phyloP scores from a whole-genome alignment of 345 rosid genomes.

The Salix suchowensis region DNA sequence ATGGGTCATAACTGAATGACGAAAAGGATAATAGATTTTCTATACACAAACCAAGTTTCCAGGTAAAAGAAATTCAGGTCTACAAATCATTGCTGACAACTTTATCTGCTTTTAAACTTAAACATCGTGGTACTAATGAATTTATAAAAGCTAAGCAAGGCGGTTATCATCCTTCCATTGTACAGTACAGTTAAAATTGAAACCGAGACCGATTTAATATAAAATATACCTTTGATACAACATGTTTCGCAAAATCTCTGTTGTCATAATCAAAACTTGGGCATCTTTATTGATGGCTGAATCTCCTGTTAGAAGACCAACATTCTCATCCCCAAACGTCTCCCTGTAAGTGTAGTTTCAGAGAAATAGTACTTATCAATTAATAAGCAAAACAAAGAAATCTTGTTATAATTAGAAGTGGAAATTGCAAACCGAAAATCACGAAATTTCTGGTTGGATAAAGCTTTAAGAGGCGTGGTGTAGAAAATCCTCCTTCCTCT shows the following conservation, averaged over 20 bases:
- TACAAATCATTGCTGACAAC: background rate
- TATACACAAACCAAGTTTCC: background rate
- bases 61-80: background rate
- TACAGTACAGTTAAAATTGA: background rate
- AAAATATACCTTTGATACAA: conserved; percentile 70
- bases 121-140: background rate
- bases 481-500: conserved; percentile 76
- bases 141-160: background rate
- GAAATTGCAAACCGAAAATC: conserved; percentile 65
- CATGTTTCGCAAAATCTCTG: conserved; percentile 95
- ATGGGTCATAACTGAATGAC: conserved; percentile 4
- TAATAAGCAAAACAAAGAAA: background rate
- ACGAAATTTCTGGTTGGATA: conserved; percentile 94
- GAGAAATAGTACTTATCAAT: background rate
- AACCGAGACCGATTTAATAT: too few relatives aligned
- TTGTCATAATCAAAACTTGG: conserved; percentile 81
- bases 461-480: conserved; percentile 95
- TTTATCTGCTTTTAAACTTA: background rate
- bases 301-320: conserved; percentile 94
- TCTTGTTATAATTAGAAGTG: background rate
- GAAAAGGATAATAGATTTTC: background rate
- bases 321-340: conserved; percentile 83
- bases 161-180: background rate
- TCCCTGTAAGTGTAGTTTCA: conserved; percentile 37
- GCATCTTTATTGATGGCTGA: conserved; percentile 82